These are phyloP conservation scores for Phragmites australis DNA, from an alignment of 176 grass and related monocot species.

Conservation along the genomic window DNA sequence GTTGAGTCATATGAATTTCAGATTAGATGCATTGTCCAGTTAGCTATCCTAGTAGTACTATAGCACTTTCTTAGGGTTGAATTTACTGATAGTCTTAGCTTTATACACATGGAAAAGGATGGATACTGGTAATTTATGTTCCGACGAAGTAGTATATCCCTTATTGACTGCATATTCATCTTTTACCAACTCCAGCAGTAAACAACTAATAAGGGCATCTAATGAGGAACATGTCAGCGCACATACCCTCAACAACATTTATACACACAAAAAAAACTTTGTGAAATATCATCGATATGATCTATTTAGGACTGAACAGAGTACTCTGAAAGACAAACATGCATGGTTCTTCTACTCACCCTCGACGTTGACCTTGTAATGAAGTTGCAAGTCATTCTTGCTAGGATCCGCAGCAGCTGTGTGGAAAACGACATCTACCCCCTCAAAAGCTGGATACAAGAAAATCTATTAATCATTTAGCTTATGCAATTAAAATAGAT, in stretches of 20 bases:
- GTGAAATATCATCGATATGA: no score
- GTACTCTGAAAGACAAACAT: no score
- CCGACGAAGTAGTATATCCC: background rate
- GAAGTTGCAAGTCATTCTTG: slow-evolving; percentile 57
- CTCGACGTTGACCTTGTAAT: slow-evolving; percentile 66
- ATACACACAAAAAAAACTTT: no score
- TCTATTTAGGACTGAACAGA: no score
- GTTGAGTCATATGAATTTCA: background rate
- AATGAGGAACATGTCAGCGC: no score
- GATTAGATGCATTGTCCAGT: background rate
- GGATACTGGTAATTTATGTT: background rate
- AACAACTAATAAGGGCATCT: background rate
- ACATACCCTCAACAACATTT: no score
- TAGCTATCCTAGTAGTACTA: background rate
- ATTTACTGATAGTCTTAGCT: no score
- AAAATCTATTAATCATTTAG: background rate
- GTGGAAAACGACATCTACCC: slow-evolving; percentile 70
- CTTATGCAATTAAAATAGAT: background rate
- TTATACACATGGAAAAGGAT: background rate
- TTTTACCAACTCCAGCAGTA: background rate
- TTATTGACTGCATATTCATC: background rate
- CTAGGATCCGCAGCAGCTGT: slow-evolving; percentile 57
- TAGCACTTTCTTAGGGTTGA: background rate
- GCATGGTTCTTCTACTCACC: slow-evolving; percentile 32
- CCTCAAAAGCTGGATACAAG: slow-evolving; percentile 54